Conservation (phyloP, 176 grass and related monocot genomes). For the Avena sativa region DNA sequence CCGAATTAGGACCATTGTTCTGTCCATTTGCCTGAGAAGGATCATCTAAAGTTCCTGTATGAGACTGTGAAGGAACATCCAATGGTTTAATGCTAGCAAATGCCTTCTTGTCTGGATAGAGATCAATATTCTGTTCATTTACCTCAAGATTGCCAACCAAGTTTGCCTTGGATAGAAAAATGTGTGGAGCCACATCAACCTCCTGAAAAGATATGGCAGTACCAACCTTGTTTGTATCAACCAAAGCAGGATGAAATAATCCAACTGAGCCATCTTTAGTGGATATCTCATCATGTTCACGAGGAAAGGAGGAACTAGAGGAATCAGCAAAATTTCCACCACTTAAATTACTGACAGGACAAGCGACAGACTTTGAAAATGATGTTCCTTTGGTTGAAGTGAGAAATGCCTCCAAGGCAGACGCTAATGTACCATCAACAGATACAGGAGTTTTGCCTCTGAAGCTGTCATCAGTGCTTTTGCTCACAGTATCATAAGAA, state of each 20-base stretch:
- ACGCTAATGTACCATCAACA: constrained; percentile 77
- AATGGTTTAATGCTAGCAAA: constrained; percentile 30
- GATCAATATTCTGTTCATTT: constrained; percentile 29
- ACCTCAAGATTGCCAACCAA: constrained; percentile 36
- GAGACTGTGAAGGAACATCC: constrained; percentile 34
- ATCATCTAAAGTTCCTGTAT: constrained; percentile 37
- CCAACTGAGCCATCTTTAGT: constrained; percentile 30
- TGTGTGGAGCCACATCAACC: constrained; percentile 31
- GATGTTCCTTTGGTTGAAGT: constrained; percentile 46
- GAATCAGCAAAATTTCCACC: constrained; percentile 33
- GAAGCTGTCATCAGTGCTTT: constrained; percentile 8
- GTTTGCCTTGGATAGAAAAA: constrained; percentile 35
- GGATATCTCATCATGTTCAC: constrained; percentile 34
- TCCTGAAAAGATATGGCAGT: constrained; percentile 36
- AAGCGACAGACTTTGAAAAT: constrained; percentile 40
- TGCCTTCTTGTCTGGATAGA: not conserved
- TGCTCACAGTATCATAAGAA: constrained; percentile 41
- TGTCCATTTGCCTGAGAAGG: constrained; percentile 17
- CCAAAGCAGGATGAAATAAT: constrained; percentile 5
- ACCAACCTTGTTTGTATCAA: constrained; percentile 34
- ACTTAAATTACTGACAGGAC: constrained; percentile 29
- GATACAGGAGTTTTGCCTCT: constrained; percentile 57
- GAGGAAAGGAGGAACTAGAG: constrained; percentile 20
- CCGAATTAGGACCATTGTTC: not conserved
- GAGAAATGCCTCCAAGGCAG: constrained; percentile 75